Conservation (phyloP, 768 basidiomycete genomes). For the Lyophyllum shimeji region DNA sequence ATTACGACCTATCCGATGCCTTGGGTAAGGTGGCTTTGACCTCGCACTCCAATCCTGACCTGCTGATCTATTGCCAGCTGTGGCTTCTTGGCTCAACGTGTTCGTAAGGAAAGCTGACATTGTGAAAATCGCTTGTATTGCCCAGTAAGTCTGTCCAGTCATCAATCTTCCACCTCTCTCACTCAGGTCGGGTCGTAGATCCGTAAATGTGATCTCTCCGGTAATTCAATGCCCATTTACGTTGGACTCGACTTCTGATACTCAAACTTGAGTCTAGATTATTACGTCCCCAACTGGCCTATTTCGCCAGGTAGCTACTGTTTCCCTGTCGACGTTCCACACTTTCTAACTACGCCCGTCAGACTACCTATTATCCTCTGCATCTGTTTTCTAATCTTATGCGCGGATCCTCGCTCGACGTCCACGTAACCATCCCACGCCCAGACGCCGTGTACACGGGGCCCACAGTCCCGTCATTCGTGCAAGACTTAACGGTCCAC, state of each 20-base stretch:
- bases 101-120: conserved; percentile 59
- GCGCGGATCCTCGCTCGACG: conserved; percentile 43
- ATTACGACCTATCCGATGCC: conserved; percentile 54
- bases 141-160: conserved; percentile 42
- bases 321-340: neutral
- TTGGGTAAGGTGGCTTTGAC: conserved; percentile 27
- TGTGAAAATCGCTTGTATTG: conserved; percentile 61
- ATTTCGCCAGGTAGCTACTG: conserved; percentile 27
- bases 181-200: conserved; percentile 18
- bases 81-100: conserved; percentile 61
- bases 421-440: conserved; percentile 34
- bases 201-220: conserved; percentile 49
- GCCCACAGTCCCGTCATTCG: conserved; percentile 52
- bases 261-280: conserved; percentile 21
- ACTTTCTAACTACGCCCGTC: neutral
- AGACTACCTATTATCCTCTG: conserved; percentile 53
- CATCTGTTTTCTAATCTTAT: conserved; percentile 57
- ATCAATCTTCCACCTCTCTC: neutral
- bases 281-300: conserved; percentile 47
- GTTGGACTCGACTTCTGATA: neutral
- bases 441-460: conserved; percentile 31
- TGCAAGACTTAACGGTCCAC: conserved; percentile 37
- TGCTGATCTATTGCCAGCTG: conserved; percentile 33
- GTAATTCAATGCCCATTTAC: conserved; percentile 21
- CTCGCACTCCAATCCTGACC: neutral